Evolutionary conservation across 192 early-diverging fungal genomes (phyloP), one percentile per base, ranked within the genome.

Genomic region (Linderina pennispora): DNA sequence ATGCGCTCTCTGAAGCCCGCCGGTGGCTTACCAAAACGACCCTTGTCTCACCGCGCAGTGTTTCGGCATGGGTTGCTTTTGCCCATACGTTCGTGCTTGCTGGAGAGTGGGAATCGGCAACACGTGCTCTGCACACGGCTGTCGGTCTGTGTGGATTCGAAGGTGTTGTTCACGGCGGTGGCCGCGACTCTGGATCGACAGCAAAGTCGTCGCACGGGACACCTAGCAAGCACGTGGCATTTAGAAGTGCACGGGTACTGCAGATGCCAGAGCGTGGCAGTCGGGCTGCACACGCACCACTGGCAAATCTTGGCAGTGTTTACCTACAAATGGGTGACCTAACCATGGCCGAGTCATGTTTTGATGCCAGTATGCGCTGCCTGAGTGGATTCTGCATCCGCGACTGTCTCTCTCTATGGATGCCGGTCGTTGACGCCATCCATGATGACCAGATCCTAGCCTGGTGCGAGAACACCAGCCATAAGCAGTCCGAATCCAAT

Each of bases 1-100:
- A 54, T 28, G 39, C 58, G 1, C 39, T 74, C 18, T 40, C 54
- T 0, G 70, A 74, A 43, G 63, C 70, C 1, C 64, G 70, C 11
- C 42, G 70, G 22, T 74, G 70, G 70, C 49, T 74, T 52, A 64
- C 70, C 33, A 74, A 74, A 36, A 59, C 63, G 18, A 74, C 70
- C 6, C 40, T 65, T 28, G 60, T 64, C 1, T 51, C 64, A 2
- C 64, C 70, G 15, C 62, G 70, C 20, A 66, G 63, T 44, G 38
- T 67, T n/a, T 50, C 55, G 10, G 70, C 70, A 0, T 74, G 70
- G 70, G 50, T 66, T 8, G 64, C 70, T 25, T 74, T 74, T 62
- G 70, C 70, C 0, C 70, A 74, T 8, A 74, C 64, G 2, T 74
- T 74, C 45, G 33, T 67, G 3, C 35, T 74, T 17, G 37, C 64